phyloP scores from a whole-genome alignment of 345 rosid species.

The Dipteronia sinensis region DNA sequence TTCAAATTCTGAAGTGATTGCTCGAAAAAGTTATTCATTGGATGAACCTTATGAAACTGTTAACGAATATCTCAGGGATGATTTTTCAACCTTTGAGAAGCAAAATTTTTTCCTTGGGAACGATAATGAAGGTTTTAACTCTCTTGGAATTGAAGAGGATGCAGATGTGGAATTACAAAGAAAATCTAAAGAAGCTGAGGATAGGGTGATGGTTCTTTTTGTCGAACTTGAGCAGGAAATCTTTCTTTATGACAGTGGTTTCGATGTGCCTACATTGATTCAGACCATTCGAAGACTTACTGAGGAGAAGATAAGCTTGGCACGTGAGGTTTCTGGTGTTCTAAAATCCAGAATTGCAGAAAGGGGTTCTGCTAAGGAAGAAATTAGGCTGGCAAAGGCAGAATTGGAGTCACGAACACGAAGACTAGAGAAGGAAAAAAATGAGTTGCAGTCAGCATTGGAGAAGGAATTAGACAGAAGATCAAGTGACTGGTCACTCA shows the following conservation, averaged over 20 bases:
- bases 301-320: conserved; percentile 76
- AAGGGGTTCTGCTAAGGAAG: conserved; percentile 67
- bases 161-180: conserved; percentile 54
- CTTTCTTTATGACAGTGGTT: conserved; percentile 51
- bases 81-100: conserved; percentile 36
- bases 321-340: conserved; percentile 68
- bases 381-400: conserved; percentile 49
- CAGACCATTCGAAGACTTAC: conserved; percentile 54
- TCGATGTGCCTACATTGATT: conserved; percentile 65
- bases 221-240: conserved; percentile 68
- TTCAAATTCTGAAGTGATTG: conserved; percentile 41
- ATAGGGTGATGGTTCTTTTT: conserved; percentile 66
- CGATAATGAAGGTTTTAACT: conserved; percentile 32
- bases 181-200: conserved; percentile 72
- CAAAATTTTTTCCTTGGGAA: conserved; percentile 31
- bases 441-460: conserved; percentile 73
- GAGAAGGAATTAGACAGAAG: conserved; percentile 98
- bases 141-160: conserved; percentile 45
- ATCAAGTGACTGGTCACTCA: conserved; percentile 86
- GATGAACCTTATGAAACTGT: conserved; percentile 49
- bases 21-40: conserved; percentile 42
- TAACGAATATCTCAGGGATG: conserved; percentile 34
- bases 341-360: conserved; percentile 63
- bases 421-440: conserved; percentile 76
- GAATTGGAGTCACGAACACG: conserved; percentile 58